A percentile compares a stretch with the other conserved stretches of the same genome.
Evolutionary conservation across 1,284 basidiomycete genomes (phyloP).

Genomic region (Ceraceosorus guamensis): DNA sequence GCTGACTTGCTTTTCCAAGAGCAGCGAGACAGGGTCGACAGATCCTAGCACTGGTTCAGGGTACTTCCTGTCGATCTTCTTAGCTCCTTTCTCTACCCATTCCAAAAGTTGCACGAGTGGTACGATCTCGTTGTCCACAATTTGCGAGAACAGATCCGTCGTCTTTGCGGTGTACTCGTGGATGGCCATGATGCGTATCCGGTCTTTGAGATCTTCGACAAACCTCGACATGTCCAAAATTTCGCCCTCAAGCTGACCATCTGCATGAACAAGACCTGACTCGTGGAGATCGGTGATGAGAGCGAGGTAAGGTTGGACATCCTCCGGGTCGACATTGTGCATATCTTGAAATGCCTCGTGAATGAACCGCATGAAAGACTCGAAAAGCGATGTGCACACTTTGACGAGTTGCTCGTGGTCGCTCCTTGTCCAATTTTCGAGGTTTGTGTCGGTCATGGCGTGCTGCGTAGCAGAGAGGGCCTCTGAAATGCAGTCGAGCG

Average conservation of each 20-base stretch:
- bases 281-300: constrained; percentile 45
- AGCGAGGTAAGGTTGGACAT: constrained; percentile 27
- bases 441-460: constrained; percentile 59
- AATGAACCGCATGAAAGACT: constrained; percentile 73
- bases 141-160: constrained; percentile 55
- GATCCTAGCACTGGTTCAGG: constrained; percentile 66
- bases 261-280: constrained; percentile 35
- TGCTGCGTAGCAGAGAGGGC: constrained; percentile 68
- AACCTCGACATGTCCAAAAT: constrained; percentile 34
- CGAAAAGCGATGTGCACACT: constrained; percentile 58
- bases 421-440: constrained; percentile 63
- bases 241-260: constrained; percentile 21
- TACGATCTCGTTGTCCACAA: constrained; percentile 68
- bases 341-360: constrained; percentile 71
- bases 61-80: constrained; percentile 75
- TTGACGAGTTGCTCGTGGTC: constrained; percentile 60
- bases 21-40: constrained; percentile 58
- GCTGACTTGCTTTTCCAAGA: constrained; percentile 67
- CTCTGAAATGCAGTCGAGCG: constrained; percentile 80
- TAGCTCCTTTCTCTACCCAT: constrained; percentile 79
- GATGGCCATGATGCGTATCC: constrained; percentile 63
- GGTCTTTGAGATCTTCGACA: constrained; percentile 47
- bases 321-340: constrained; percentile 30
- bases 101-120: constrained; percentile 68
- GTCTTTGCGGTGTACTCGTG: constrained; percentile 59